Conservation (phyloP, 2,329 filamentous ascomycete genomes). For the Chalaropsis ovoidea region DNA sequence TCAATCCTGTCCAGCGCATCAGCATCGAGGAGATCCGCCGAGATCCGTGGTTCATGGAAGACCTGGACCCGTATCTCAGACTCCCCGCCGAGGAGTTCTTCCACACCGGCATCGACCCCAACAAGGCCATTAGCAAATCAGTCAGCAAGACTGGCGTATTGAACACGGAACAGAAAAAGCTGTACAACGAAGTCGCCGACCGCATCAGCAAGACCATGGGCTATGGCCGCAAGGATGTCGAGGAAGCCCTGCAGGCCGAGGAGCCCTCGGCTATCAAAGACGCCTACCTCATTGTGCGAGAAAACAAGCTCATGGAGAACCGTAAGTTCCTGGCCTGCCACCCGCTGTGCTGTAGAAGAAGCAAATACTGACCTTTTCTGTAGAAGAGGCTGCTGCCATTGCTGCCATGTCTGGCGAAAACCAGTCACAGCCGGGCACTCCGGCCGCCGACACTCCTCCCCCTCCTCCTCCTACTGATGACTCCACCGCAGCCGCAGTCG, state of each 20-base stretch:
- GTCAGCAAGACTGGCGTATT: conserved; percentile 67
- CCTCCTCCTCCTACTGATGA: conserved; percentile 2
- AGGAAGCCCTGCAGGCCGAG: conserved; percentile 81
- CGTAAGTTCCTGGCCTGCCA: conserved; percentile 49
- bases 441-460: neutral
- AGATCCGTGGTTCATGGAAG: conserved; percentile 87
- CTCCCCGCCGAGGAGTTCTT: conserved; percentile 84
- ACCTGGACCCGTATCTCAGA: conserved; percentile 76
- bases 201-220: conserved; percentile 98
- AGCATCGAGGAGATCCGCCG: conserved; percentile 87
- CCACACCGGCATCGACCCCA: conserved; percentile 87
- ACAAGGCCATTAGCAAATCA: conserved; percentile 79
- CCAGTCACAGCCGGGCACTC: neutral
- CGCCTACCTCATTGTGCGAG: conserved; percentile 92
- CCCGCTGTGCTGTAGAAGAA: neutral
- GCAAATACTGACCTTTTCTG: conserved; percentile 29
- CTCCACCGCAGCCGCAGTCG: neutral
- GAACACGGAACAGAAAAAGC: conserved; percentile 79
- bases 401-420: conserved; percentile 24
- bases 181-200: conserved; percentile 84
- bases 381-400: conserved; percentile 33
- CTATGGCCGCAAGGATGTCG: conserved; percentile 87
- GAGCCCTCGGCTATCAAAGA: conserved; percentile 98
- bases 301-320: conserved; percentile 96
- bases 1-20: conserved; percentile 87